These are phyloP conservation scores for Penicillium bovifimosum DNA, from an alignment of 495 filamentous ascomycete genomes.

Conservation along the genomic window DNA sequence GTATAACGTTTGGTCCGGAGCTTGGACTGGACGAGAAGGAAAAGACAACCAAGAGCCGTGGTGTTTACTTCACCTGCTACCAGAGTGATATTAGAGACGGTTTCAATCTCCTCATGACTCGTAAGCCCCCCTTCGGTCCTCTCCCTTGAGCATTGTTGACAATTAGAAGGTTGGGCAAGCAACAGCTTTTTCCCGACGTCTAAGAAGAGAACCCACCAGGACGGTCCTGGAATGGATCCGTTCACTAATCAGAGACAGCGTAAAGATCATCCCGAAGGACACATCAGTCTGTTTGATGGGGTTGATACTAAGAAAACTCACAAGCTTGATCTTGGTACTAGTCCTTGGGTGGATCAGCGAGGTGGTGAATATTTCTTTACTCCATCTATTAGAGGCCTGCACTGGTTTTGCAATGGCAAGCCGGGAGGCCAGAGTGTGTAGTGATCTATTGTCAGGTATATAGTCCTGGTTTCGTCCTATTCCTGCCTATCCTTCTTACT, in stretches of 20 bases:
- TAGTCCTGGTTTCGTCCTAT: no score
- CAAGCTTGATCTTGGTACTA: slow-evolving; percentile 9
- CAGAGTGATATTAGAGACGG: slow-evolving; percentile 22
- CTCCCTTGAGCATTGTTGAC: not conserved
- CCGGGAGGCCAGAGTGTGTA: no score
- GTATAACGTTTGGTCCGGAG: slow-evolving; percentile 26
- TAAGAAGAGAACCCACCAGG: slow-evolving; percentile 1
- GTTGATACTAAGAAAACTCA: no score
- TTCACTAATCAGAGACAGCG: slow-evolving; percentile 19
- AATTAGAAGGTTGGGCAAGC: slow-evolving; percentile 19
- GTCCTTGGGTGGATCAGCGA: slow-evolving; percentile 16
- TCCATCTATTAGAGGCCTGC: slow-evolving; percentile 19
- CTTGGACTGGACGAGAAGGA: slow-evolving; percentile 5
- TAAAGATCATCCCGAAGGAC: no score
- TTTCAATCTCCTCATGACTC: slow-evolving; percentile 22
- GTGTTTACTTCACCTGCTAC: slow-evolving; percentile 21
- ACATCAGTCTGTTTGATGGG: no score
- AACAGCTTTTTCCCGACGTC: slow-evolving; percentile 16
- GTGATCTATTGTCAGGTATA: no score
- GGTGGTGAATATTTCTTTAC: slow-evolving; percentile 25
- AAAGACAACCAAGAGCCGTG: no score
- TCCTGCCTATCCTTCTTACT: no score
- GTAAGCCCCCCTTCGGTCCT: slow-evolving; percentile 4
- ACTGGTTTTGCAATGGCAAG: no score
- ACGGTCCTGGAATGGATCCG: slow-evolving; percentile 19